Conservation (phyloP, 495 filamentous ascomycete species). For the Thermochaetoides thermophila region DNA sequence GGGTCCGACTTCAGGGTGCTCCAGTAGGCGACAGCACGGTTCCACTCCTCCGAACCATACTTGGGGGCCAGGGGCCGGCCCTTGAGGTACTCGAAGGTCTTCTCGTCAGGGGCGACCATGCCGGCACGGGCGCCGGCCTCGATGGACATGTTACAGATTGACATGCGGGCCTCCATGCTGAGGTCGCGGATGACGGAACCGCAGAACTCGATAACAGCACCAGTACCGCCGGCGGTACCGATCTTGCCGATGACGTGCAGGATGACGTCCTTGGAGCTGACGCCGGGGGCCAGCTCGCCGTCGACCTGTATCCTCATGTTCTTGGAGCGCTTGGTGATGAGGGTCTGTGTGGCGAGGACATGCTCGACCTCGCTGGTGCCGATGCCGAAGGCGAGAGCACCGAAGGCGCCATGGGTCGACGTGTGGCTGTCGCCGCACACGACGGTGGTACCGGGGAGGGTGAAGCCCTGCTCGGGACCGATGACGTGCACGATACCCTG, state of each 20-base stretch:
- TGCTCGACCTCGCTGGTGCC: constrained; percentile 98
- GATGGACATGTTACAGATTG: constrained; percentile 99
- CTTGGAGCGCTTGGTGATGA: constrained; percentile 89
- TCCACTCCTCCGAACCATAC: constrained; percentile 73
- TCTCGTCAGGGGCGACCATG: constrained; percentile 91
- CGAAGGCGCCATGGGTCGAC: constrained; percentile 94
- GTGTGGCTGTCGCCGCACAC: constrained; percentile 98
- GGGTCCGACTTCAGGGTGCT: constrained; percentile 68
- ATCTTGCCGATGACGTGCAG: constrained; percentile 89
- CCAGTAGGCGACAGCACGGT: constrained; percentile 82
- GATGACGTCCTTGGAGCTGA: constrained; percentile 92
- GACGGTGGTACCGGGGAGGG: constrained; percentile 89
- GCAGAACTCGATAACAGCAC: constrained; percentile 91
- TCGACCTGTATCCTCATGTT: constrained; percentile 98
- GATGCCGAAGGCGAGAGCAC: constrained; percentile 90
- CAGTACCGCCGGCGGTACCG: constrained; percentile 88
- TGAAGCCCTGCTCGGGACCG: constrained; percentile 98
- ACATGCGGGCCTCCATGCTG: constrained; percentile 98
- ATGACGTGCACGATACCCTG: constrained; percentile 99
- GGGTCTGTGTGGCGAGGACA: constrained; percentile 87
- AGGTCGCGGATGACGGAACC: constrained; percentile 78
- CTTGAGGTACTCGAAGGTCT: constrained; percentile 89
- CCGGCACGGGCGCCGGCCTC: constrained; percentile 91
- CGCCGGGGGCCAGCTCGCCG: constrained; percentile 76
- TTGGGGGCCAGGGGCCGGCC: constrained; percentile 77